Base-by-base conservation (phyloP, 805 yeast species). In the Lipomyces kockii region DNA sequence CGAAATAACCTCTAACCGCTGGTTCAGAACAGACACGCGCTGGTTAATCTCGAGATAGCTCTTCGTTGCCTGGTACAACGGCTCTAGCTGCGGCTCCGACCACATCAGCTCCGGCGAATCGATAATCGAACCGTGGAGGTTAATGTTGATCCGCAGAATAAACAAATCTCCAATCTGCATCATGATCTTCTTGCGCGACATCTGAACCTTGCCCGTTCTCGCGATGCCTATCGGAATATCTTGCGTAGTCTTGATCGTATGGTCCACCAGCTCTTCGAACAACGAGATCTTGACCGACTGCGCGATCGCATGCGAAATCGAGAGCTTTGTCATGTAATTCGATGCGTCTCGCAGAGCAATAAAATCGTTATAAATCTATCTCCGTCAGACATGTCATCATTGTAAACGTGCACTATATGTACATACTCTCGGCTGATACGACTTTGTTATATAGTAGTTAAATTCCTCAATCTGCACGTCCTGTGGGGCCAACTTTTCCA, bases 81-180 rank as follows among this genome's bases (percentile, higher is more conserved):
- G 99, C 77, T 95, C 99, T 69, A 95, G 82, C 75, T 93, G 97
- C 1, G 99, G 99, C 77, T 95, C 98, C 0, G 98, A 87, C 99
- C 99, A 95, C 97, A 95, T 92, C 66, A 95, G 85, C 78, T 95
- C 99, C 0, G 99, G 99, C 1, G 97, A 91, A 77, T 95, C 99
- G 69, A 95, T 82, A 34, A 95, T 96, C 20, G 83, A 80, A 22
- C 84, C 84, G 61, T 81, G 84, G 64, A 81, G 70, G 65, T 81
- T 81, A 70, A 81, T 78, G 66, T 80, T 79, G 67, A 81, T 82
- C 25, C 84, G 76, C 71, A 95, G 80, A 67, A 95, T 95, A 78
- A 95, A 95, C 69, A 95, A 83, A 78, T 95, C 98, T 12, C 99
- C 99, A 65, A 95, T 95, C 66, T 95, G 89, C 80, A 92, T 95